Conservation (phyloP, 768 basidiomycete species). For the Calvatia gigantea region DNA sequence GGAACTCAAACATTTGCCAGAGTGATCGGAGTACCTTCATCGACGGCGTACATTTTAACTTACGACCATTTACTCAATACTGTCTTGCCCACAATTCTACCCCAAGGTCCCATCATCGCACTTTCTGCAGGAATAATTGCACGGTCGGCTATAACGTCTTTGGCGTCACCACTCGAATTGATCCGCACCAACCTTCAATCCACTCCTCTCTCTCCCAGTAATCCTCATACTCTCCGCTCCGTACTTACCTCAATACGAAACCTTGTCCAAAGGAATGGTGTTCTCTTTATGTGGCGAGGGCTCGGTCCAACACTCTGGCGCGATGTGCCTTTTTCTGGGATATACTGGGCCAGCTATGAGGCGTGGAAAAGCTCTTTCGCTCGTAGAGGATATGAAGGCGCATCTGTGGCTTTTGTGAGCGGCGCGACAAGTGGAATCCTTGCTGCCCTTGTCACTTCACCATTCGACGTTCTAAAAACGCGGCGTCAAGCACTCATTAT, state of each 20-base stretch:
- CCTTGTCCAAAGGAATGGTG: slow-evolving; percentile 61
- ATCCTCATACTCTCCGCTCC: slow-evolving; percentile 74
- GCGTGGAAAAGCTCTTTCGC: slow-evolving; percentile 64
- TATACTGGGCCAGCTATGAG: slow-evolving; percentile 98
- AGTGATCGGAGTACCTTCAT: slow-evolving; percentile 86
- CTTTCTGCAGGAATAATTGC: slow-evolving; percentile 81
- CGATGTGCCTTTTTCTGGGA: slow-evolving; percentile 94
- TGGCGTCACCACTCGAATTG: slow-evolving; percentile 88
- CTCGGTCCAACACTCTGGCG: slow-evolving; percentile 92
- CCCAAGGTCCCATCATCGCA: slow-evolving; percentile 54
- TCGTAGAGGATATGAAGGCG: slow-evolving; percentile 50
- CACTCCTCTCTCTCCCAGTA: slow-evolving; percentile 65
- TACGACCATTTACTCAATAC: slow-evolving; percentile 83
- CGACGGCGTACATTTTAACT: slow-evolving; percentile 92
- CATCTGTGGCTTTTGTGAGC: slow-evolving; percentile 78
- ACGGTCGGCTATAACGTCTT: slow-evolving; percentile 71
- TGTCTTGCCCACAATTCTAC: slow-evolving; percentile 57
- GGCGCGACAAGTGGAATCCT: slow-evolving; percentile 86
- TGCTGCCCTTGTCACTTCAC: slow-evolving; percentile 86
- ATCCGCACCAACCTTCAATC: slow-evolving; percentile 92
- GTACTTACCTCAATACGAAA: slow-evolving; percentile 61
- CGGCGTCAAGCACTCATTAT: slow-evolving; percentile 83
- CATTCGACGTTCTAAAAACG: slow-evolving; percentile 97
- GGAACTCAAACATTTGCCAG: slow-evolving; percentile 36
- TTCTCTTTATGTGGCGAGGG: slow-evolving; percentile 82